Evolutionary conservation across 495 filamentous ascomycete genomes (phyloP).

Genomic region (Aspergillus nanangensis): DNA sequence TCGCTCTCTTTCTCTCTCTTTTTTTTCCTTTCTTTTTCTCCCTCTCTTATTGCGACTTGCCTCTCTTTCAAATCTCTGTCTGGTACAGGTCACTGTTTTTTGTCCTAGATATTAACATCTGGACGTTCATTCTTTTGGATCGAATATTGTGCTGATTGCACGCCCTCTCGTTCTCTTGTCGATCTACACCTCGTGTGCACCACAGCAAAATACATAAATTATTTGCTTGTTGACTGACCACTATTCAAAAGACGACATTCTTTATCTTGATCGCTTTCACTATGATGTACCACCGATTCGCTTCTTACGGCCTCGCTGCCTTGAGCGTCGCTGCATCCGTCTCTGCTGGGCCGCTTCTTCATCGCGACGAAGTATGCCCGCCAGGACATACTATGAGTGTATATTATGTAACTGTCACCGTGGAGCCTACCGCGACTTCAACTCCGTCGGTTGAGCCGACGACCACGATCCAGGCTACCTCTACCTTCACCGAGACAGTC

Average conservation of each 20-base stretch:
- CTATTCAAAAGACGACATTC: no score
- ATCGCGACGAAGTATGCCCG: constrained; percentile 22
- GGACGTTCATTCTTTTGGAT: constrained; percentile 31
- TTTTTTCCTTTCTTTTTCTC: constrained; percentile 3
- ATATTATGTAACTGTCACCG: constrained; percentile 20
- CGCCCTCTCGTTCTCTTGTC: constrained; percentile 20
- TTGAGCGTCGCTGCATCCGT: constrained; percentile 25
- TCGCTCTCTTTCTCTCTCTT: constrained; percentile 8
- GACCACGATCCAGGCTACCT: constrained; percentile 10
- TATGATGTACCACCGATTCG: constrained; percentile 33
- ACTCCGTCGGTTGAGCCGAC: constrained; percentile 13
- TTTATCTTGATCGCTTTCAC: no score
- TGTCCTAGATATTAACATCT: constrained; percentile 27
- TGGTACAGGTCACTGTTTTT: constrained; percentile 20
- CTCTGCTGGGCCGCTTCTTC: constrained; percentile 21
- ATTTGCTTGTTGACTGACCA: not conserved
- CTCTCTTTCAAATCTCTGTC: constrained; percentile 9
- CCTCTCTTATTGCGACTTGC: no score
- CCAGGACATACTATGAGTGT: constrained; percentile 25
- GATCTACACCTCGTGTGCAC: constrained; percentile 1
- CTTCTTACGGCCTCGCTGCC: constrained; percentile 25
- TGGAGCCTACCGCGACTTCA: constrained; percentile 16
- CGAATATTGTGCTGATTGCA: constrained; percentile 15
- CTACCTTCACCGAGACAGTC: not conserved
- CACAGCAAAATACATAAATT: not conserved